A percentile compares a stretch with the other conserved stretches of the same genome.
Conservation (phyloP, 116 monocot species). For the Posidonia oceanica region DNA sequence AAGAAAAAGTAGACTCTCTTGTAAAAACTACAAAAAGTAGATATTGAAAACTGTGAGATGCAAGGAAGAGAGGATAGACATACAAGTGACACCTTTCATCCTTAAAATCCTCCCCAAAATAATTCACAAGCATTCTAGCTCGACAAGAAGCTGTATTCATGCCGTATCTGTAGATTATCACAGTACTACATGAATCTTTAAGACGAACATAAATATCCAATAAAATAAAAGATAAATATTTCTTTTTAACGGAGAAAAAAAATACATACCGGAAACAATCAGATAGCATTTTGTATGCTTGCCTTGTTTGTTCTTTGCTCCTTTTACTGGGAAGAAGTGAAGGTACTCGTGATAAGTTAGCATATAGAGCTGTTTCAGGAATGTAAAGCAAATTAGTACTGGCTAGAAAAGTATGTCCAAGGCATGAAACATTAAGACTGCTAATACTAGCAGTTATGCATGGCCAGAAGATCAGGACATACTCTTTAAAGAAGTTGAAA, state of each 20-base stretch:
- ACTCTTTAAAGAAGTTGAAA: too few relatives aligned
- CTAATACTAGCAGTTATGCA: too few relatives aligned
- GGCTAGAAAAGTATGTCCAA: neutral
- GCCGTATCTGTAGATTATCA: conserved; percentile 29
- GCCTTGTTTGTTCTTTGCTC: conserved; percentile 68
- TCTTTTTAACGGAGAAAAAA: neutral
- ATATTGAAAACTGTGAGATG: neutral
- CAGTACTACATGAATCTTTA: neutral
- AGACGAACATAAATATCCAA: neutral
- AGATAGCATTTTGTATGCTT: conserved; percentile 82
- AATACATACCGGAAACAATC: conserved; percentile 71
- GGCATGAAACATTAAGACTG: too few relatives aligned
- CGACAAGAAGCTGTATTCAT: conserved; percentile 77
- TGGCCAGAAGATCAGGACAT: too few relatives aligned
- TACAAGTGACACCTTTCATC: conserved; percentile 58
- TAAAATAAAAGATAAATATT: neutral
- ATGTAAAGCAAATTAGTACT: conserved; percentile 1
- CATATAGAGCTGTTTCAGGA: conserved; percentile 58
- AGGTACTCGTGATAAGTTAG: conserved; percentile 65
- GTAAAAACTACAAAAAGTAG: too few relatives aligned
- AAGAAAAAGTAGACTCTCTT: too few relatives aligned
- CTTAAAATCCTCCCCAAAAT: conserved; percentile 83
- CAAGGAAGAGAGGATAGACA: conserved; percentile 11
- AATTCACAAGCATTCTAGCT: conserved; percentile 73
- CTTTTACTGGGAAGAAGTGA: conserved; percentile 91